Evolutionary conservation across 1,284 basidiomycete genomes (phyloP).

Genomic region (Chiua sp.): DNA sequence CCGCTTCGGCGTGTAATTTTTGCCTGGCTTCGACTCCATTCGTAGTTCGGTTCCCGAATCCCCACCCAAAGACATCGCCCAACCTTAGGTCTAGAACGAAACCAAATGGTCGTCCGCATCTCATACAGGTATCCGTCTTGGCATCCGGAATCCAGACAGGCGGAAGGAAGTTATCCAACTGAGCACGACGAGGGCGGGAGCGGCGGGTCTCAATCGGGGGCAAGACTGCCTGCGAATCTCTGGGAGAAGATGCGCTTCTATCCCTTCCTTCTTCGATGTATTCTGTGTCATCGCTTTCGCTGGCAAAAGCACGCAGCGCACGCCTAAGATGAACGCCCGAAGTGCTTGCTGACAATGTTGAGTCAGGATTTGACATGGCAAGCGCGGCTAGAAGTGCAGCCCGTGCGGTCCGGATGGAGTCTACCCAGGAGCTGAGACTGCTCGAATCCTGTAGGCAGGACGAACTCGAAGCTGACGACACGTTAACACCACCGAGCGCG

Average conservation of each 20-base stretch:
- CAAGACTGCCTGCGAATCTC: slow-evolving; percentile 27
- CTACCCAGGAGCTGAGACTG: slow-evolving; percentile 57
- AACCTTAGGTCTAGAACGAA: slow-evolving; percentile 50
- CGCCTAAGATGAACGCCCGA: slow-evolving; percentile 76
- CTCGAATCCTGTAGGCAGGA: slow-evolving; percentile 4
- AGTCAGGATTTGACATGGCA: slow-evolving; percentile 72
- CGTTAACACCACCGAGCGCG: neutral
- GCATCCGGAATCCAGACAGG: slow-evolving; percentile 94
- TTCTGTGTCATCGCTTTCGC: slow-evolving; percentile 23
- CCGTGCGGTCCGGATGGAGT: slow-evolving; percentile 75
- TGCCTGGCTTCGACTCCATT: slow-evolving; percentile 17
- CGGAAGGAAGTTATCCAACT: slow-evolving; percentile 85
- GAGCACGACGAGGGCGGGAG: slow-evolving; percentile 28
- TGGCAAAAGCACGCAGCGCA: slow-evolving; percentile 69
- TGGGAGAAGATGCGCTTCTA: slow-evolving; percentile 19
- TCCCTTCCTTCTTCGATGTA: slow-evolving; percentile 24
- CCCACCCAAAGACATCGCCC: slow-evolving; percentile 37
- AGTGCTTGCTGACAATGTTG: slow-evolving; percentile 77
- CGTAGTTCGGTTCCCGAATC: slow-evolving; percentile 20
- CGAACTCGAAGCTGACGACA: slow-evolving; percentile 8
- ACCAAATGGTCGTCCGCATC: slow-evolving; percentile 79
- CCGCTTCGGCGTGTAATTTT: slow-evolving; percentile 12
- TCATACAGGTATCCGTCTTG: slow-evolving; percentile 82
- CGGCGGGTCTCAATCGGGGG: neutral
- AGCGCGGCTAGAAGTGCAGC: slow-evolving; percentile 68